These are phyloP conservation scores for Trifolium dubium DNA, from an alignment of 306 rosid species.

Conservation along the genomic window DNA sequence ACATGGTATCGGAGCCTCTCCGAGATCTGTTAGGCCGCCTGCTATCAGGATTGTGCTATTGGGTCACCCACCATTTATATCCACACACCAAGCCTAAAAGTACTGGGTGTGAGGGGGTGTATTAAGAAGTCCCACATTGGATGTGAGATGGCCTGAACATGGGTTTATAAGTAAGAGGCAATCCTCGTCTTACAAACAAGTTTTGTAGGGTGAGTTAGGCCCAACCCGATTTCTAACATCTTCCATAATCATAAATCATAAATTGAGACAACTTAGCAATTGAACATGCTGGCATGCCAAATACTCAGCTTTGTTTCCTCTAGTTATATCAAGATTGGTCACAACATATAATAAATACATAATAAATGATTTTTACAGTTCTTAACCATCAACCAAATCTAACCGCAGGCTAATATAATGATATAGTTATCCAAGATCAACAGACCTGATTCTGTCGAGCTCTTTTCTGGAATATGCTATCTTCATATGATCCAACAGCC, in stretches of 20 bases:
- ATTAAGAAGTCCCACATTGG: too few relatives aligned
- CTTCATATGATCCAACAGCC: conserved; percentile 92
- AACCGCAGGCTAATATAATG: conserved; percentile 3
- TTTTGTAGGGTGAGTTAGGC: too few relatives aligned
- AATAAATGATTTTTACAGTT: not conserved
- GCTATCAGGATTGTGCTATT: too few relatives aligned
- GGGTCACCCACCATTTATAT: too few relatives aligned
- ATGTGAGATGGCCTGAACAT: too few relatives aligned
- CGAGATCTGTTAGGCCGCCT: too few relatives aligned
- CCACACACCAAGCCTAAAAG: too few relatives aligned
- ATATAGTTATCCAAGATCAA: conserved; percentile 13
- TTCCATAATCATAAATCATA: not conserved
- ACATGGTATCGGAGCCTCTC: too few relatives aligned
- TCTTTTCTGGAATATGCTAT: conserved; percentile 90
- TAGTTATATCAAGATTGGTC: conserved; percentile 6
- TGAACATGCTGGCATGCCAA: not conserved
- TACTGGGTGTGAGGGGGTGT: too few relatives aligned
- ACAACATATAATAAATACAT: not conserved
- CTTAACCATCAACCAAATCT: conserved; percentile 15
- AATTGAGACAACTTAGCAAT: conserved; percentile 15
- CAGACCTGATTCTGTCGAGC: conserved; percentile 85
- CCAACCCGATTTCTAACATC: not conserved
- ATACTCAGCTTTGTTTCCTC: not conserved
- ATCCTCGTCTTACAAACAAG: too few relatives aligned
- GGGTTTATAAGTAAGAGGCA: too few relatives aligned